A percentile compares a stretch with the other conserved stretches of the same genome.
phyloP scores from a whole-genome alignment of 345 rosid genomes.

The Streptanthus diversifolius region DNA sequence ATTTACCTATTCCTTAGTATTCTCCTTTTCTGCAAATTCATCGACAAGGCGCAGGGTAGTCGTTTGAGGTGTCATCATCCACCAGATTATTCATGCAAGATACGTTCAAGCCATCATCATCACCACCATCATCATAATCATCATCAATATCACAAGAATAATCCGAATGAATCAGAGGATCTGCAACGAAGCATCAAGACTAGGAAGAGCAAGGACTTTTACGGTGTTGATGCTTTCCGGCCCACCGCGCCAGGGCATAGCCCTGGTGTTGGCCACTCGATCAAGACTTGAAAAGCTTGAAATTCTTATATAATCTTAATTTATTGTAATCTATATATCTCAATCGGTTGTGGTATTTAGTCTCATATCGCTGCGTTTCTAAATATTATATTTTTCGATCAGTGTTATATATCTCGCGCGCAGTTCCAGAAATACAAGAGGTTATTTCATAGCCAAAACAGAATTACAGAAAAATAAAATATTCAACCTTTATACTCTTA shows the following conservation, averaged over 20 bases:
- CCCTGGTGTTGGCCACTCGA: conserved; percentile 48
- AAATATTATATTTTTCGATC: not conserved
- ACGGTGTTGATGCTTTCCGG: conserved; percentile 32
- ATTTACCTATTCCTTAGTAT: conserved; percentile 18
- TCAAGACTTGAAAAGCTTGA: conserved; percentile 18
- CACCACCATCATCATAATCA: conserved; percentile 6
- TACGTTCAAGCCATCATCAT: conserved; percentile 12
- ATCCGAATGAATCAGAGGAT: not conserved
- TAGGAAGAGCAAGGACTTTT: conserved; percentile 9
- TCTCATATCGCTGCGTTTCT: not conserved
- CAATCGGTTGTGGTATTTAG: not conserved
- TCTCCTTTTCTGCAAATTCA: conserved; percentile 19
- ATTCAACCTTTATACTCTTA: not conserved
- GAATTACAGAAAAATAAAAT: not conserved
- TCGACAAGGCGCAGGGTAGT: conserved; percentile 20
- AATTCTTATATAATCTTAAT: not conserved
- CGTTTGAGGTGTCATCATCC: conserved; percentile 26
- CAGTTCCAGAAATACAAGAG: not conserved
- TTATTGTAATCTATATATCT: not conserved
- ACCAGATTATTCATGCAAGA: conserved; percentile 17
- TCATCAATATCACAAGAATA: not conserved
- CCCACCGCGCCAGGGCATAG: conserved; percentile 47
- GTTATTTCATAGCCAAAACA: not conserved
- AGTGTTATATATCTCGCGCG: not conserved
- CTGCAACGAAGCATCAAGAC: not conserved